Percentiles rank a stretch among this genome's conserved stretches.
phyloP scores from a whole-genome alignment of 163 green algal genomes.

The Prototheca cutis region DNA sequence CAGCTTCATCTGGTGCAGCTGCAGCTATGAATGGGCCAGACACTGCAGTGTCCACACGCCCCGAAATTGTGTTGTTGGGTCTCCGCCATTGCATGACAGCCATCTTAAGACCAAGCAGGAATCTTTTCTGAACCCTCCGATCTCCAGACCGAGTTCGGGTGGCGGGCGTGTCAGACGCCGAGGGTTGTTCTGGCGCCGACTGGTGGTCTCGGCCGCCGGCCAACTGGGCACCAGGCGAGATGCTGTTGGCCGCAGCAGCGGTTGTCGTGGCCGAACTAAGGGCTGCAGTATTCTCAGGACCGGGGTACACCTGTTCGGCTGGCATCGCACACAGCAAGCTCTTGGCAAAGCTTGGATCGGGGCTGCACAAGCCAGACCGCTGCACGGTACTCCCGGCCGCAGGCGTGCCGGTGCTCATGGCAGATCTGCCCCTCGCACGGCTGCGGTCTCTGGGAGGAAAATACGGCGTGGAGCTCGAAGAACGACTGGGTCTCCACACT shows the following conservation, averaged over 20 bases:
- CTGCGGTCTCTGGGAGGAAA: slow-evolving; percentile 62
- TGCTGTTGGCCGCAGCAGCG: slow-evolving; percentile 48
- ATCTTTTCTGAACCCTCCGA: no score
- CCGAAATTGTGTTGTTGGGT: no score
- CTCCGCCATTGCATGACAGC: no score
- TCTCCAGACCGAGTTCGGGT: no score
- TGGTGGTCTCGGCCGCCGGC: background rate
- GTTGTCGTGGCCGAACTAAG: slow-evolving; percentile 44
- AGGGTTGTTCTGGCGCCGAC: background rate
- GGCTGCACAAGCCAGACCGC: slow-evolving; percentile 66
- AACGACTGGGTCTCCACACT: slow-evolving; percentile 29
- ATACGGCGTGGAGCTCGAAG: slow-evolving; percentile 48
- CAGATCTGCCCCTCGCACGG: slow-evolving; percentile 35
- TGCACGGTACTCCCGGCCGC: slow-evolving; percentile 54
- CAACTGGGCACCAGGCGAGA: slow-evolving; percentile 39
- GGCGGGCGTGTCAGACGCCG: background rate
- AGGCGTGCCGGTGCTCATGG: slow-evolving; percentile 44
- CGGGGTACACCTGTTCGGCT: slow-evolving; percentile 58
- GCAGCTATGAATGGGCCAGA: no score
- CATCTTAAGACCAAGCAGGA: no score
- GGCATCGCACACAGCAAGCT: slow-evolving; percentile 67
- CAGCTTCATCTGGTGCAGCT: no score
- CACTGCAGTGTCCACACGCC: no score
- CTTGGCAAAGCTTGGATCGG: slow-evolving; percentile 65
- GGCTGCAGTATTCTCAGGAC: slow-evolving; percentile 33